These are phyloP conservation scores for Aspergillus alliaceus DNA, from an alignment of 2,329 filamentous ascomycete species.

Conservation along the genomic window DNA sequence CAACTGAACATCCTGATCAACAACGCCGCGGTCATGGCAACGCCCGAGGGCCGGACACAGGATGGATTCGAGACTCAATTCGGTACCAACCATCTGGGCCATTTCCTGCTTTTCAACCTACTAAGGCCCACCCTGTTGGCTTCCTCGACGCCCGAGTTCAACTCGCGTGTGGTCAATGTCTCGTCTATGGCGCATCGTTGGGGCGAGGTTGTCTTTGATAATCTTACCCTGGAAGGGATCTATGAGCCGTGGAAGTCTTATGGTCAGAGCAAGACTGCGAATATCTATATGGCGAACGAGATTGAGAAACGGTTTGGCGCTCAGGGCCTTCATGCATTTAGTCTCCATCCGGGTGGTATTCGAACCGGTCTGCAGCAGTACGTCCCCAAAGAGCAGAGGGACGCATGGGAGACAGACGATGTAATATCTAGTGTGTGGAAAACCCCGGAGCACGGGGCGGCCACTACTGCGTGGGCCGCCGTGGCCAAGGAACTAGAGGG, in stretches of 20 bases:
- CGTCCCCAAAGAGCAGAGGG: slow-evolving; percentile 2
- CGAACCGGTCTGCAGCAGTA: slow-evolving; percentile 6
- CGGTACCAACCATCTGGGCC: slow-evolving; percentile 53
- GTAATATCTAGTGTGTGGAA: slow-evolving; percentile 2
- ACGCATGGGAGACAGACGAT: neutral
- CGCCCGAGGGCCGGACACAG: slow-evolving; percentile 37
- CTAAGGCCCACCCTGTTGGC: slow-evolving; percentile 35
- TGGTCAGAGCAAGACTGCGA: slow-evolving; percentile 53
- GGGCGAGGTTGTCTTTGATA: slow-evolving; percentile 32
- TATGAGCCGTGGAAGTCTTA: slow-evolving; percentile 46
- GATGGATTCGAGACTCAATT: slow-evolving; percentile 51
- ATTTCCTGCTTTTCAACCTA: slow-evolving; percentile 56
- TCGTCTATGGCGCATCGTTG: slow-evolving; percentile 46
- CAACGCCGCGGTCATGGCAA: slow-evolving; percentile 49
- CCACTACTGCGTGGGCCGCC: slow-evolving; percentile 30
- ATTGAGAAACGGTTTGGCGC: slow-evolving; percentile 52
- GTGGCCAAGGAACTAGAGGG: slow-evolving; percentile 26
- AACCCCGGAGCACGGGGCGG: slow-evolving; percentile 23
- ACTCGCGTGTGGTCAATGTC: slow-evolving; percentile 51
- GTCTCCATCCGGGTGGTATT: slow-evolving; percentile 47
- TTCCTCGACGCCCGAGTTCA: slow-evolving; percentile 34
- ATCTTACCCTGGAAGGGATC: slow-evolving; percentile 39
- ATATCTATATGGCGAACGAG: slow-evolving; percentile 53
- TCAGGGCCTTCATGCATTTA: slow-evolving; percentile 46
- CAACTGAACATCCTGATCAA: slow-evolving; percentile 34